phyloP scores from a whole-genome alignment of 768 basidiomycete species.

The Lactarius trivialis region DNA sequence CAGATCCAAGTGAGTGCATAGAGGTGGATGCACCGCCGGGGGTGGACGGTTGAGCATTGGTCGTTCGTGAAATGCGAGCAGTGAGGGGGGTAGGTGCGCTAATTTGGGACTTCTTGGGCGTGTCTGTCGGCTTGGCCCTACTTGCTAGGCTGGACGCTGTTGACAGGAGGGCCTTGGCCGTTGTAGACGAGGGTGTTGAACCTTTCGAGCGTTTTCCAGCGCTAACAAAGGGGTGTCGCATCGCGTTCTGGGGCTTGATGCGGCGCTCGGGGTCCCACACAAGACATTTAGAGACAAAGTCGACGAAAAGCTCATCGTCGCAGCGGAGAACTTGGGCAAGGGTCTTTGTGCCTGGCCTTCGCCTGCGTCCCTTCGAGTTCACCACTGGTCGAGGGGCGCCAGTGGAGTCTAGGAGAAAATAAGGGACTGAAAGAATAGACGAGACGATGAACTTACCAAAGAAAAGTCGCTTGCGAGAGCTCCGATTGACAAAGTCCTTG shows the following conservation, averaged over 20 bases:
- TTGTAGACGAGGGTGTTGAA: conserved; percentile 35
- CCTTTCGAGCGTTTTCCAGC: conserved; percentile 50
- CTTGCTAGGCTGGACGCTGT: conserved; percentile 51
- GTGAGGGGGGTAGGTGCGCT: conserved; percentile 85
- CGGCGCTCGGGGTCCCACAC: conserved; percentile 97
- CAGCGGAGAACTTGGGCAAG: conserved; percentile 84
- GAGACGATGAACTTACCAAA: conserved; percentile 59
- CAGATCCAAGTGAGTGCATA: conserved; percentile 50
- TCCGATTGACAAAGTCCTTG: conserved; percentile 89
- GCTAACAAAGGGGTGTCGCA: conserved; percentile 86
- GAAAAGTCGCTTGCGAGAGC: conserved; percentile 89
- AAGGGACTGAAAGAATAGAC: neutral
- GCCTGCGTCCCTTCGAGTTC: conserved; percentile 92
- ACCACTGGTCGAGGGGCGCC: conserved; percentile 90
- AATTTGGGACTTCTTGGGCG: conserved; percentile 86
- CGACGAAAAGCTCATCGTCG: conserved; percentile 92
- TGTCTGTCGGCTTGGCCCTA: conserved; percentile 53
- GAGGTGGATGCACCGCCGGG: conserved; percentile 42
- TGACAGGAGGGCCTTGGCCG: conserved; percentile 50
- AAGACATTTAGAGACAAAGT: conserved; percentile 96
- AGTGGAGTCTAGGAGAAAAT: conserved; percentile 60
- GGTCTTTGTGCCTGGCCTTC: conserved; percentile 87
- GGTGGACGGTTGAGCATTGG: conserved; percentile 48
- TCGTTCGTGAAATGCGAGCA: conserved; percentile 61
- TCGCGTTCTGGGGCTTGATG: conserved; percentile 86